These are phyloP conservation scores for Xylariaceae sp. DNA, from an alignment of 2,329 filamentous ascomycete species.

Conservation along the genomic window DNA sequence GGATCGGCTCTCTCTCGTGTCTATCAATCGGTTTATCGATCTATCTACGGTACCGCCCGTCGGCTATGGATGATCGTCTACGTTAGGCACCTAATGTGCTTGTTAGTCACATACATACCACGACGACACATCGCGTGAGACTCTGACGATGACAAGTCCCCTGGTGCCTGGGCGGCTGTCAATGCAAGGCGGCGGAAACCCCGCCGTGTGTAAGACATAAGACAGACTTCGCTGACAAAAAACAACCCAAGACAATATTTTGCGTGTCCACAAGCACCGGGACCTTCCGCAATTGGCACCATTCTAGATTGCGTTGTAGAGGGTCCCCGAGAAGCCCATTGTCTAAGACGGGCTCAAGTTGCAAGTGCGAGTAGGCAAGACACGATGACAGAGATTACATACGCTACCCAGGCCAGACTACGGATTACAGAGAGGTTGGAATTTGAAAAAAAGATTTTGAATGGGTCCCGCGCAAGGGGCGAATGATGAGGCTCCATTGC, in stretches of 20 bases:
- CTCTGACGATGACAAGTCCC: not conserved
- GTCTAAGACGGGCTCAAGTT: too few species aligned
- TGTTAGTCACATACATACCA: not conserved
- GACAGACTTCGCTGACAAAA: too few species aligned
- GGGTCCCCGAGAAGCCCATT: too few species aligned
- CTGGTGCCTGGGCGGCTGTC: constrained; percentile 25
- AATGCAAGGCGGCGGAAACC: constrained; percentile 19
- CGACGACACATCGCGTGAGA: not conserved
- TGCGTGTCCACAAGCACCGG: constrained; percentile 19
- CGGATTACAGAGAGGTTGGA: not conserved
- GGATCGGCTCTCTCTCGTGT: not conserved
- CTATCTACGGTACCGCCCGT: too few species aligned
- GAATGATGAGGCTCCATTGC: constrained; percentile 13
- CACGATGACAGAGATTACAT: constrained; percentile 12
- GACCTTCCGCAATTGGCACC: constrained; percentile 28
- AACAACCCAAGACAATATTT: not conserved
- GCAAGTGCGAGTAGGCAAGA: too few species aligned
- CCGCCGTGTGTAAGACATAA: constrained; percentile 23
- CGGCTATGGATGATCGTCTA: too few species aligned
- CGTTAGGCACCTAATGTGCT: too few species aligned
- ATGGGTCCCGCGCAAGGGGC: constrained; percentile 14
- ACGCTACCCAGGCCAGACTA: constrained; percentile 1
- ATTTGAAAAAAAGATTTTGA: constrained; percentile 3
- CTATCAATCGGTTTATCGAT: too few species aligned
- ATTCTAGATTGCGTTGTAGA: constrained; percentile 13